A percentile compares a stretch with the other conserved stretches of the same genome.
Evolutionary conservation across 1,284 basidiomycete species (phyloP).

Genomic region (Blastosporella zonata): DNA sequence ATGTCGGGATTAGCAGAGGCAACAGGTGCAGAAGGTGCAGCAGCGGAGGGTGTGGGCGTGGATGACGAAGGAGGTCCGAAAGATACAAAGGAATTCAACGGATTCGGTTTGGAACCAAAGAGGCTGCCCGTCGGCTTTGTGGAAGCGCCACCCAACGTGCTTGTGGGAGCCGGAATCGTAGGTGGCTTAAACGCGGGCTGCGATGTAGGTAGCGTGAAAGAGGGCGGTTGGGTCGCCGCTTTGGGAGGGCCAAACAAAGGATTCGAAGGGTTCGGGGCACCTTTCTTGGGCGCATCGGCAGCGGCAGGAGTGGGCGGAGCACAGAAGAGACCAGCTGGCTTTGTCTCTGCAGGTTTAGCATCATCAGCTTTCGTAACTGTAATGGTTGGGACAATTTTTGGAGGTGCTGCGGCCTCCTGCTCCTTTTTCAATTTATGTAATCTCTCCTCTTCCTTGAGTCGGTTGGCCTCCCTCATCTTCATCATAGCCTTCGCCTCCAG

Average conservation of each 20-base stretch:
- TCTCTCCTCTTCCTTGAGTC: conserved; percentile 43
- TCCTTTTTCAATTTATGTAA: conserved; percentile 38
- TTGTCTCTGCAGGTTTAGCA: conserved; percentile 16
- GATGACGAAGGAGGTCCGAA: conserved; percentile 15
- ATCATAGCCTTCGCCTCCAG: conserved; percentile 74
- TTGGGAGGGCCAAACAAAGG: conserved; percentile 3
- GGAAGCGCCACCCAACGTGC: background rate
- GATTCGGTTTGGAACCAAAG: conserved; percentile 12
- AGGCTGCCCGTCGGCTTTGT: conserved; percentile 9
- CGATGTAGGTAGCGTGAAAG: conserved; percentile 8
- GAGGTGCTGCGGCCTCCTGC: conserved; percentile 32
- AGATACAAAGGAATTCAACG: conserved; percentile 10
- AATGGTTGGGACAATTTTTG: conserved; percentile 28
- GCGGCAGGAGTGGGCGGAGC: conserved; percentile 11
- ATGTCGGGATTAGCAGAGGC: conserved; percentile 2
- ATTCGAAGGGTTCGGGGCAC: conserved; percentile 8
- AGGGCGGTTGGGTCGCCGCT: conserved; percentile 6
- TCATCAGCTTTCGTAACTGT: conserved; percentile 30
- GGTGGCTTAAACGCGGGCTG: conserved; percentile 11
- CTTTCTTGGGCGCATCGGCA: conserved; percentile 12
- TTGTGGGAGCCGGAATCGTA: background rate
- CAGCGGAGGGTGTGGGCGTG: background rate
- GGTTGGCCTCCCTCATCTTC: conserved; percentile 52
- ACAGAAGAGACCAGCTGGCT: conserved; percentile 15
- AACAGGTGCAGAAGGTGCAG: background rate